Evolutionary conservation across 2,329 filamentous ascomycete species (phyloP), one percentile per base, ranked within the genome.

Genomic region (Diaporthe ampelina): DNA sequence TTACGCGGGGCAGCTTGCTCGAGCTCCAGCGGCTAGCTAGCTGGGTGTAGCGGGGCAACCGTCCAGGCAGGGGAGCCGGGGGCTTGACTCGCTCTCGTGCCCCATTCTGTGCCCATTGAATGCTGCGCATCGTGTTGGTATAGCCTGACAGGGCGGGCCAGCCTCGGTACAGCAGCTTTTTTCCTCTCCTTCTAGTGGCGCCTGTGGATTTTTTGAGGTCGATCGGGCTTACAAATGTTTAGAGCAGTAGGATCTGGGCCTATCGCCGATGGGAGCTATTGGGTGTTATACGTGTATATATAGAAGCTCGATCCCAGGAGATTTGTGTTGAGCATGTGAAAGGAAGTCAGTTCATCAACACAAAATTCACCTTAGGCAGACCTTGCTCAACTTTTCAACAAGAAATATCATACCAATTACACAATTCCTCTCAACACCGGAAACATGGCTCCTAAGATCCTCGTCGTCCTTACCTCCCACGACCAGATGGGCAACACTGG

Each of bases 401-500:
- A 4, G 10, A 24, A 52, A 37, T 21, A 67, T 26, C 43, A 9
- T n/a, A 72, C 57, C 69, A 65, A 21, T 57, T 57, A 40, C 19
- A 32, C 45, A 11, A 61, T 37, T 37, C 21, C 17, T 71, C 37
- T 21, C 45, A 35, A 76, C 13, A 40, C 29, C 17, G 15, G 26
- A 65, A 80, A 43, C 73, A 89, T 89, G 87, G 84, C 86, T 48
- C 86, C 85, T 78, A 93, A 92, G 82, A 77, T 94, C 77, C 92
- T 95, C 84, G 84, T 94, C 81, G 90, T 95, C 74, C 89, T 94
- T 76, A 93, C 91, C 77, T 94, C 92, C 75, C 87, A 89, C 81
- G 82, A 81, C 80, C 83, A 85, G 81, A 86, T 90, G 63, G 84
- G 84, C 78, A 80, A 84, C 78, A 85, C 86, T 58, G 85, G 85